Conservation (phyloP, 2,329 filamentous ascomycete species). For the Phyllosticta capitalensis region DNA sequence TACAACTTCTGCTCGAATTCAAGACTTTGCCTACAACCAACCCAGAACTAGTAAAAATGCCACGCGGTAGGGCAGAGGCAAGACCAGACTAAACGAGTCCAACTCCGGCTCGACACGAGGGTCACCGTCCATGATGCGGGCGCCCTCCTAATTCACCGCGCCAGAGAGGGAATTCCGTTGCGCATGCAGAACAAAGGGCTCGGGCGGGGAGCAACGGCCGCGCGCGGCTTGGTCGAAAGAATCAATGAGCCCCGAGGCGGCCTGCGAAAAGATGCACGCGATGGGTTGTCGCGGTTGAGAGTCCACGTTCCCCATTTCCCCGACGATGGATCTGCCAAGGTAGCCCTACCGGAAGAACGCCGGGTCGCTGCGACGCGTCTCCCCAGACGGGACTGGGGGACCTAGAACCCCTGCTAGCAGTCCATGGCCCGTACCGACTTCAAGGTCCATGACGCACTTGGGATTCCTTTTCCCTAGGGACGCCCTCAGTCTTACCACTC, state of each 20-base stretch:
- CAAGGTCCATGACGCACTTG: background rate
- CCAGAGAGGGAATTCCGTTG: background rate
- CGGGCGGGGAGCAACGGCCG: background rate
- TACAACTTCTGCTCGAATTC: background rate
- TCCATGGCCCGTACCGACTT: background rate
- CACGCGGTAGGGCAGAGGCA: conserved; percentile 84
- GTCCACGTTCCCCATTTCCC: conserved; percentile 7
- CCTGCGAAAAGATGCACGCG: background rate
- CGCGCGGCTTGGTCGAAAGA: background rate
- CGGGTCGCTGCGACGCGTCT: conserved; percentile 1
- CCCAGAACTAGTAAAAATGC: conserved; percentile 78
- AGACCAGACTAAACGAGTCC: conserved; percentile 76
- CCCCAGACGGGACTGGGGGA: background rate
- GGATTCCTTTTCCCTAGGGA: background rate
- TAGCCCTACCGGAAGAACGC: conserved; percentile 8
- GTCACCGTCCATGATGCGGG: conserved; percentile 58
- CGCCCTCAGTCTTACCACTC: background rate
- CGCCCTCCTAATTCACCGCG: conserved; percentile 8
- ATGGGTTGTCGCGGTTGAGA: conserved; percentile 1
- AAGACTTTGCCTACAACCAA: conserved; percentile 34
- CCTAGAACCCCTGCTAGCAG: background rate
- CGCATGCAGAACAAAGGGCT: conserved; percentile 7
- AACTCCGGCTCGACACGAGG: conserved; percentile 57
- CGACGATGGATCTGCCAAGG: background rate
- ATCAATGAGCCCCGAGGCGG: background rate